Evolutionary conservation across 2,329 filamentous ascomycete genomes (phyloP).

Genomic region (Achaetomium macrosporum): DNA sequence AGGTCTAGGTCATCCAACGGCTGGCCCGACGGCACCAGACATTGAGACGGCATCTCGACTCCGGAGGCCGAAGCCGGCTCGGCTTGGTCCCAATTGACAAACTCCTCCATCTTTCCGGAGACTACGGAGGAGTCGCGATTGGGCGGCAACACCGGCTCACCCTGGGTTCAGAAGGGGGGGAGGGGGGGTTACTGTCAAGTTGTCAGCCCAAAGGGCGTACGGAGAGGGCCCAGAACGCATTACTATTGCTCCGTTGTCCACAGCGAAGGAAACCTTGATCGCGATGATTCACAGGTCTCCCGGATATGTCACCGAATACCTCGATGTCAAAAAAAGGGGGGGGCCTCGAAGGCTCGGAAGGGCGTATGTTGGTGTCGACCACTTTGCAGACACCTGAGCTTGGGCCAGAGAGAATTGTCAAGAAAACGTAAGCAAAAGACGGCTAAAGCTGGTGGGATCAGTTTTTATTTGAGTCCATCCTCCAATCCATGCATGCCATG

Average conservation of each 20-base stretch:
- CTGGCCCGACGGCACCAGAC: constrained; percentile 17
- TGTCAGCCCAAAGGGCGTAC: constrained; percentile 17
- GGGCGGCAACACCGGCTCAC: constrained; percentile 3
- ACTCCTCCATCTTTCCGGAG: constrained; percentile 45
- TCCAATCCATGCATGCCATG: not conserved
- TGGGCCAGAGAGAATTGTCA: not conserved
- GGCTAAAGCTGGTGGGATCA: constrained; percentile 7
- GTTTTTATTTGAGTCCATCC: constrained; percentile 16
- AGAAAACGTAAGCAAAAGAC: constrained; percentile 7
- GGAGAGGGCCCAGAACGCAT: constrained; percentile 2
- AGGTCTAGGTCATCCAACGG: constrained; percentile 43
- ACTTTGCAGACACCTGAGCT: not conserved
- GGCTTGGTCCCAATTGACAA: constrained; percentile 57
- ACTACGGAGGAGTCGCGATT: constrained; percentile 1
- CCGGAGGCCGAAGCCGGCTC: constrained; percentile 33
- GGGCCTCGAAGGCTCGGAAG: not conserved
- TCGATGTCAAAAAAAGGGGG: not conserved
- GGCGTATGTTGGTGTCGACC: constrained; percentile 1
- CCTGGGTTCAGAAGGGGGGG: no score
- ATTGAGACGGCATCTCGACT: constrained; percentile 20
- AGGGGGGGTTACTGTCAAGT: not conserved
- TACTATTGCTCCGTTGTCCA: constrained; percentile 1
- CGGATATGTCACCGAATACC: not conserved
- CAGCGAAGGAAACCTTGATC: not conserved
- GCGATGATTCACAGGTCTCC: not conserved